A percentile compares a stretch with the other conserved stretches of the same genome.
phyloP scores from a whole-genome alignment of 345 rosid species.

The Erodium maritimum region DNA sequence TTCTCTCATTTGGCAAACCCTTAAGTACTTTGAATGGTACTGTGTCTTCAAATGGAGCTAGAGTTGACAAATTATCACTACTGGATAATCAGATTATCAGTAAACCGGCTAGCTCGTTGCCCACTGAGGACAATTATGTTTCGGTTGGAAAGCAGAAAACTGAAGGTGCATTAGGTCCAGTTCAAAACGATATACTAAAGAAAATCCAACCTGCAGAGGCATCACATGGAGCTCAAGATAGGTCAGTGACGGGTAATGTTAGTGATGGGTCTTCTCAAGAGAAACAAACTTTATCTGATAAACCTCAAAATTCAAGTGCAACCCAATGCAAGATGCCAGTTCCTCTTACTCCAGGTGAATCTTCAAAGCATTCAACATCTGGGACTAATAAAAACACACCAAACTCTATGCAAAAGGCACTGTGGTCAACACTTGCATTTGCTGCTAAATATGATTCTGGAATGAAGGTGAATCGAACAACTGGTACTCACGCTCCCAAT shows the following conservation, averaged over 20 bases:
- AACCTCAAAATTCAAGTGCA: slow-evolving; percentile 11
- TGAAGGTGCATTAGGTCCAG: slow-evolving; percentile 6
- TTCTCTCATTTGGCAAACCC: slow-evolving; percentile 46
- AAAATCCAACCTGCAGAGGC: slow-evolving; percentile 9
- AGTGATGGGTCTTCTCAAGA: slow-evolving; percentile 15
- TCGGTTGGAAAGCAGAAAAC: slow-evolving; percentile 9
- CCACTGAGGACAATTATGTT: background rate
- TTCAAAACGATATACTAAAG: slow-evolving; percentile 10
- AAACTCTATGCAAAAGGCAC: slow-evolving; percentile 32
- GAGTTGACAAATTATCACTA: no score
- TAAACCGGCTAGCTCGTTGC: slow-evolving; percentile 7
- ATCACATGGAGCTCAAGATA: slow-evolving; percentile 2
- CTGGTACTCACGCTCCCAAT: slow-evolving; percentile 10
- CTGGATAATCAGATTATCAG: slow-evolving; percentile 8
- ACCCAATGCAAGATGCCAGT: slow-evolving; percentile 12
- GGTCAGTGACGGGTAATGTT: slow-evolving; percentile 8
- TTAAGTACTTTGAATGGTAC: background rate
- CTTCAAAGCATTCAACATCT: slow-evolving; percentile 16
- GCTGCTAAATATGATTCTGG: slow-evolving; percentile 47
- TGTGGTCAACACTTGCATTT: slow-evolving; percentile 47
- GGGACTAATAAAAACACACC: slow-evolving; percentile 18
- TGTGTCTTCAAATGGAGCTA: slow-evolving; percentile 7
- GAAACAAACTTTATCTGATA: slow-evolving; percentile 9
- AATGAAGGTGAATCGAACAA: slow-evolving; percentile 20
- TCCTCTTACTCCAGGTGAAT: slow-evolving; percentile 16